Evolutionary conservation across 1,284 basidiomycete genomes (phyloP), one percentile per base, ranked within the genome.

Genomic region (Rhodotorula sp.): DNA sequence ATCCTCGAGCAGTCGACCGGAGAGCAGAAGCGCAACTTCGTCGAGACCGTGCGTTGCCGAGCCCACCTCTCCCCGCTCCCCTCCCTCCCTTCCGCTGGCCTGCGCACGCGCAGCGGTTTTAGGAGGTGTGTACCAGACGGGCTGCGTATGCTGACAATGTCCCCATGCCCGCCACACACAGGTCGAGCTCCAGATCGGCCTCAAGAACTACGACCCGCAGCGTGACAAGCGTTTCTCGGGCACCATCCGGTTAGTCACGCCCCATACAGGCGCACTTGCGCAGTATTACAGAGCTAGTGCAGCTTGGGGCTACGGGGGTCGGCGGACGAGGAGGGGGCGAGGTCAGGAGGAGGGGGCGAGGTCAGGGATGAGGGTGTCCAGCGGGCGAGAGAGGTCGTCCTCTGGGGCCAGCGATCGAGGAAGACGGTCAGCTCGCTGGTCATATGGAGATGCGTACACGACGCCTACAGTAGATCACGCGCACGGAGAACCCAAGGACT

Each of bases 191-290:
- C 94, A 97, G 84, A 93, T 97, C 80, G 94, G 94, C 79, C 87
- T 97, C 81, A 97, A 97, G 87, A 95, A 95, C 88, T 97, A 97
- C 86, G 93, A 97, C 83, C 93, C 93, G 79, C 91, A 93, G 86
- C 85, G 92, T 76, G 91, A 93, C 83, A 93, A 93, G 85, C 92
- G 91, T 91, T 93, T 95, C 89, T 95, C 93, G 78, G 94, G 94
- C 81, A 97, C 93, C 73, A 91, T 97, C 85, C 95, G 95, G 90
- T 91, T 73, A 69, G 85, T 10, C 45, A 15, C 16, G 12, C 26
- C 49, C 7, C 55, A 34, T 19, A 21, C 14, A 18, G 26, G 26
- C 31, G 23, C n/a, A 19, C 23, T 43, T 38, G 10, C 38, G 56
- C 5, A 31, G 38, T 3, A n/a, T 23, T 19, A 6, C 4, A 18